Percentiles rank a stretch among this genome's conserved stretches.
These are phyloP conservation scores for Phyllostachys edulis DNA, from an alignment of 176 grass and related monocot species.

Conservation along the genomic window DNA sequence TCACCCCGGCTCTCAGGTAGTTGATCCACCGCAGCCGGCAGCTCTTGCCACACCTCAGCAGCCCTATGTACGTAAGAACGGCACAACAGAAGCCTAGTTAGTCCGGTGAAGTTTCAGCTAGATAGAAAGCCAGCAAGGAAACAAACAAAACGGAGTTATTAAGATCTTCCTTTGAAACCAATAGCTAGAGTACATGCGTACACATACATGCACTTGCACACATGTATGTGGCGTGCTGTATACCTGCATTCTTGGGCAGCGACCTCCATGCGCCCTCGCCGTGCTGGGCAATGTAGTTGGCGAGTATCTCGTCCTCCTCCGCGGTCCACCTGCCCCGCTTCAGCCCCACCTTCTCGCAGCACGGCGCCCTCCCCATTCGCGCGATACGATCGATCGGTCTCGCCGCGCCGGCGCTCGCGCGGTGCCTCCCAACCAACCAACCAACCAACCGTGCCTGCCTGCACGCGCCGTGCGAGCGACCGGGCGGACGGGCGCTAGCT, in stretches of 20 bases:
- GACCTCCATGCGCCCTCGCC: conserved; percentile 88
- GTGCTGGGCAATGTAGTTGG: conserved; percentile 73
- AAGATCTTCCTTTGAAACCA: not conserved
- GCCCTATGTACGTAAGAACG: conserved; percentile 12
- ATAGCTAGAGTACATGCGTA: not conserved
- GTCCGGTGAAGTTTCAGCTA: not conserved
- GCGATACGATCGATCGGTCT: not conserved
- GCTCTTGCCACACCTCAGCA: conserved; percentile 76
- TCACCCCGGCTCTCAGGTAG: conserved; percentile 68
- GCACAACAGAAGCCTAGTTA: not conserved
- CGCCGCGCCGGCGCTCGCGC: not conserved
- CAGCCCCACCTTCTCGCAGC: conserved; percentile 89
- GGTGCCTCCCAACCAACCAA: not conserved
- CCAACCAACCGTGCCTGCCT: not conserved
- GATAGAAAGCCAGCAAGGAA: not conserved
- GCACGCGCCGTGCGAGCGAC: not conserved
- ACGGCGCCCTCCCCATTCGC: conserved; percentile 89
- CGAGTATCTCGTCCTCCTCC: conserved; percentile 75
- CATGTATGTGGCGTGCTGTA: not conserved
- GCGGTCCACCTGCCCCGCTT: conserved; percentile 87
- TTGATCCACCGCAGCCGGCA: conserved; percentile 82
- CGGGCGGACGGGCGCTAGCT: not conserved
- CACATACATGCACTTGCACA: not conserved
- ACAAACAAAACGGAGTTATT: not conserved
- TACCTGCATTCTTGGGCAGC: conserved; percentile 95